phyloP scores from a whole-genome alignment of 2,329 filamentous ascomycete genomes.

The Claviceps digitariae region DNA sequence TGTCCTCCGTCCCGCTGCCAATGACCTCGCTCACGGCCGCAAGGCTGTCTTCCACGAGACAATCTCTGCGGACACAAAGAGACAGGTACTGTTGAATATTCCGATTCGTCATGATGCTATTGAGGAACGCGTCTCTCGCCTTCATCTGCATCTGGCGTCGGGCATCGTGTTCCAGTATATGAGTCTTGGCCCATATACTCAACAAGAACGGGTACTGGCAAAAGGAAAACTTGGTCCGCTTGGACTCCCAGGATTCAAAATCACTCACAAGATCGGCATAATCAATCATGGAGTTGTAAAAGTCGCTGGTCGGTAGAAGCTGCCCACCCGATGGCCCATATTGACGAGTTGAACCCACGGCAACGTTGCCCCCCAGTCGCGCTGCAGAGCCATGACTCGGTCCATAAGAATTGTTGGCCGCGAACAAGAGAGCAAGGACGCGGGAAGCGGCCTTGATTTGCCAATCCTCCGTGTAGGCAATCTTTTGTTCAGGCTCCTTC shows the following conservation, averaged over 20 bases:
- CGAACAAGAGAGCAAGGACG: constrained; percentile 68
- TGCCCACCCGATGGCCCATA: constrained; percentile 36
- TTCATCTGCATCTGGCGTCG: constrained; percentile 80
- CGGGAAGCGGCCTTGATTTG: constrained; percentile 71
- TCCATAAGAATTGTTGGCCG: constrained; percentile 53
- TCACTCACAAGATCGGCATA: constrained; percentile 75
- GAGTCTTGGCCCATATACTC: constrained; percentile 85
- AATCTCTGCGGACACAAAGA: constrained; percentile 67
- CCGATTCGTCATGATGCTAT: constrained; percentile 66
- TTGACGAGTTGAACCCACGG: constrained; percentile 10
- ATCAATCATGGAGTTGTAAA: constrained; percentile 79
- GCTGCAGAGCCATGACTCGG: constrained; percentile 20
- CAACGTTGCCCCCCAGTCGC: constrained; percentile 7
- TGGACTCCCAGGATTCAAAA: constrained; percentile 77
- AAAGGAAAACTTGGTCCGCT: constrained; percentile 63
- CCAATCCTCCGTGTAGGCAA: constrained; percentile 73
- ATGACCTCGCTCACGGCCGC: constrained; percentile 75
- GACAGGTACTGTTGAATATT: constrained; percentile 65
- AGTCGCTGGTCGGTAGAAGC: constrained; percentile 66
- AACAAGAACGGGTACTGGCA: constrained; percentile 88
- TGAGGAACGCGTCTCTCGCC: constrained; percentile 80
- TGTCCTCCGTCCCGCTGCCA: constrained; percentile 65
- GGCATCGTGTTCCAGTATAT: constrained; percentile 78
- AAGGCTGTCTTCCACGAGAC: constrained; percentile 77
- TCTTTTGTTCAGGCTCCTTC: constrained; percentile 40